Conservation (phyloP, 345 rosid species). For the Corchorus capsularis region DNA sequence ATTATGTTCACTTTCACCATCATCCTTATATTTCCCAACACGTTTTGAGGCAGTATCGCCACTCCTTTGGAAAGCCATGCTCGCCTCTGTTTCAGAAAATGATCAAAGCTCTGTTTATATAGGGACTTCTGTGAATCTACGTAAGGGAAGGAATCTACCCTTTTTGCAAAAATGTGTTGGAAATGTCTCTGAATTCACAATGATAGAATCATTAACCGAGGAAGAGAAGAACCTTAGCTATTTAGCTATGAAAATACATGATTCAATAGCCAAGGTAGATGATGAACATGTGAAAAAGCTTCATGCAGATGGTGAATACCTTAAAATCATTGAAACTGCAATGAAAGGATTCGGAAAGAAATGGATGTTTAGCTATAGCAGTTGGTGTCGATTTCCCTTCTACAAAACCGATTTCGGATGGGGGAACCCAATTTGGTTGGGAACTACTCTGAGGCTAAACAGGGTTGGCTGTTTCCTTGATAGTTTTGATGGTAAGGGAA, state of each 20-base stretch:
- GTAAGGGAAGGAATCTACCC: constrained; percentile 26
- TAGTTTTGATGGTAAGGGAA: constrained; percentile 25
- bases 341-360: not conserved
- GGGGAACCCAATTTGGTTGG: constrained; percentile 33
- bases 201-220: constrained; percentile 13
- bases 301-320: constrained; percentile 13
- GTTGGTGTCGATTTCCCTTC: constrained; percentile 33
- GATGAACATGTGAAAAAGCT: constrained; percentile 23
- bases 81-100: not conserved
- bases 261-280: constrained; percentile 11
- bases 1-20: too few species aligned
- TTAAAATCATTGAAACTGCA: constrained; percentile 3
- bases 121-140: constrained; percentile 15
- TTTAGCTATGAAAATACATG: constrained; percentile 18
- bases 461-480: constrained; percentile 20
- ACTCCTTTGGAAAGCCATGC: constrained; percentile 26
- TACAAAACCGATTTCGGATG: constrained; percentile 36
- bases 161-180: constrained; percentile 21
- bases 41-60: not conserved
- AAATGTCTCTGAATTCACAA: constrained; percentile 24
- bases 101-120: not conserved
- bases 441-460: constrained; percentile 12
- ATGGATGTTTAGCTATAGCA: constrained; percentile 17
- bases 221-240: not conserved
- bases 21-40: constrained; percentile 12